Percentiles rank a stretch among this genome's conserved stretches.
Evolutionary conservation across 306 rosid genomes (phyloP).

Genomic region (Sicyos baderoa): DNA sequence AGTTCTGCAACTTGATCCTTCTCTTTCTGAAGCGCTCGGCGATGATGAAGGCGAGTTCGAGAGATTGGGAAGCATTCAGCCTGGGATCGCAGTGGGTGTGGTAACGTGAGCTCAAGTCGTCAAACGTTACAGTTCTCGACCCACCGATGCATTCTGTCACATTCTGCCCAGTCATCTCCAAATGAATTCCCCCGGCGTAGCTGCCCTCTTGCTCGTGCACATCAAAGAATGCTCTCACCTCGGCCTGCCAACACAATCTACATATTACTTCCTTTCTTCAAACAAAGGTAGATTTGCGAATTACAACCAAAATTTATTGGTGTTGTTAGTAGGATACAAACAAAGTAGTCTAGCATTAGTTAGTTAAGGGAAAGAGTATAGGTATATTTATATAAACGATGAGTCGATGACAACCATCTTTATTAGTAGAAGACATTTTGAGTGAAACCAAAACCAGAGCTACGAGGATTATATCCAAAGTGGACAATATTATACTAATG

Average conservation of each 20-base stretch:
- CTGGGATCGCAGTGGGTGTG: conserved; percentile 99
- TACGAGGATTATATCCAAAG: no score
- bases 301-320: neutral
- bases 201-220: conserved; percentile 99
- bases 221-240: conserved; percentile 96
- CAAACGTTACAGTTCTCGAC: conserved; percentile 82
- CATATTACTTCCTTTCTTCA: neutral
- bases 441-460: no score
- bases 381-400: no score
- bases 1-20: conserved; percentile 62
- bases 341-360: no score
- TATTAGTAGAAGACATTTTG: no score
- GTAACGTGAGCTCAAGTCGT: conserved; percentile 89
- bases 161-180: conserved; percentile 98
- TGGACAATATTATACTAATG: no score
- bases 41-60: conserved; percentile 92
- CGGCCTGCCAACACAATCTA: conserved; percentile 46
- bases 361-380: no score
- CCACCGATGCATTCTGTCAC: conserved; percentile 99
- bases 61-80: conserved; percentile 93
- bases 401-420: no score
- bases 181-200: conserved; percentile 89
- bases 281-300: neutral
- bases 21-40: conserved; percentile 85
- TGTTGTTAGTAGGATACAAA: no score